Base-by-base conservation (phyloP, 2,329 filamentous ascomycete genomes). In the Aspergillus sp. region DNA sequence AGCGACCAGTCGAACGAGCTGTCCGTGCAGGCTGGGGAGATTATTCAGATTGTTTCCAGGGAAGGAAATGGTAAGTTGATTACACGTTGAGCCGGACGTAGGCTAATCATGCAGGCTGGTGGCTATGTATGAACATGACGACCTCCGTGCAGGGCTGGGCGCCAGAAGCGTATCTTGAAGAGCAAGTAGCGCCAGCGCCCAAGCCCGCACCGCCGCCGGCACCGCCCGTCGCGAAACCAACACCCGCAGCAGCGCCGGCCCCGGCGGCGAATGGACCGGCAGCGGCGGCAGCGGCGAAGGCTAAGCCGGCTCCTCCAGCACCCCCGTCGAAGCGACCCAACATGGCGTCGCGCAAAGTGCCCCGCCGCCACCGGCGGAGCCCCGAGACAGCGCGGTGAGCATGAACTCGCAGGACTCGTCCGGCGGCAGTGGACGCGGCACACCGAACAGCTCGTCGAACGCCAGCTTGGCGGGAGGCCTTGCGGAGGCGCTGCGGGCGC, bases 81-180 rank as follows among this genome's bases (percentile, higher is more conserved):
- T 10, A 20, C 25, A 6, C 3, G 17, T 16, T 29, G n/a, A n/a
- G n/a, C n/a, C n/a, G n/a, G n/a, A n/a, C n/a, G n/a, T n/a, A n/a
- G n/a, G n/a, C n/a, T n/a, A n/a, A n/a, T n/a, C n/a, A n/a, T n/a
- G n/a, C 46, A 94, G 89, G 91, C 33, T 98, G 91, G 91, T 96
- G 89, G 89, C 71, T 96, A 29, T 91, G 81, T 42, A 89, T 86
- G 67, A 83, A 80, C 41, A 63, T 66, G 30, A 65, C 75, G 49
- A 69, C 69, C 29, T 69, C 71, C 45, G 75, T 75, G n/a, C 85
- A 91, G 60, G 91, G 86, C 32, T 98, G 91, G 91, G 78, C 91
- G 3, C 91, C 91, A 0, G 83, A 88, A 13, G 86, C 89, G 13
- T 98, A 98, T 52, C 80, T 98, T 6, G 82, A 96, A 61, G 88